Evolutionary conservation across 2,329 filamentous ascomycete species (phyloP), one percentile per base, ranked within the genome.

Genomic region (Monosporascus sp.): DNA sequence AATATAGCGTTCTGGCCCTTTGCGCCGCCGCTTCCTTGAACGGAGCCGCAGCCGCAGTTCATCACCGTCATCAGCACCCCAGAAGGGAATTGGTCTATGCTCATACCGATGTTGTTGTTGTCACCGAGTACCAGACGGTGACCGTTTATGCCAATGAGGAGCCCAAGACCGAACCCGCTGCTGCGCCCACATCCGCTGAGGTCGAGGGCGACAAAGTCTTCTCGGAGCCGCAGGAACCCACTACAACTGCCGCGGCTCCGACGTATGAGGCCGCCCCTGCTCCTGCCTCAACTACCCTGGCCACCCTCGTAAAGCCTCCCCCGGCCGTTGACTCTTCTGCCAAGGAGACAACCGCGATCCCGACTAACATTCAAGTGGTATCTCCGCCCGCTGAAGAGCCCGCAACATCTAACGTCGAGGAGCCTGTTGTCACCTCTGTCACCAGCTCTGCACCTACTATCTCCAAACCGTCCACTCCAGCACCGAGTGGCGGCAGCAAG

Each of bases 1-100:
- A 69, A 58, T 51, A 60, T 40, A 63, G 61, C 53, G 52, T 68
- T 48, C 55, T 67, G 49, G 67, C 67, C 50, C 63, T 68, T 46
- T 63, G 60, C 55, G 66, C 65, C 57, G 64, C 61, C 24, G 57
- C 57, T 51, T 61, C 64, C 18, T 54, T 69, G n/a, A 57, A 61
- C 46, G 62, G 63, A 50, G 66, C 62, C 18, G 54, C 59, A 24
- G 65, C 60, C 45, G 59, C 56, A 20, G 55, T 59, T 47, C 51
- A 58, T 43, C 63, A 67, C 41, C 63, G 62, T 41, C 65, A 65
- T 56, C 24, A 59, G 44, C 65, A 68, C 50, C 62, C 61, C 26
- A 65, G 67, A 61, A 60, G 61, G 26, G 64, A 63, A 1, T 50
- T 67, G 51, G 61, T 58, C 40, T 68, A 58, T 50, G 64, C 58